Conservation (phyloP, 768 basidiomycete genomes). For the Amanita muscaria region DNA sequence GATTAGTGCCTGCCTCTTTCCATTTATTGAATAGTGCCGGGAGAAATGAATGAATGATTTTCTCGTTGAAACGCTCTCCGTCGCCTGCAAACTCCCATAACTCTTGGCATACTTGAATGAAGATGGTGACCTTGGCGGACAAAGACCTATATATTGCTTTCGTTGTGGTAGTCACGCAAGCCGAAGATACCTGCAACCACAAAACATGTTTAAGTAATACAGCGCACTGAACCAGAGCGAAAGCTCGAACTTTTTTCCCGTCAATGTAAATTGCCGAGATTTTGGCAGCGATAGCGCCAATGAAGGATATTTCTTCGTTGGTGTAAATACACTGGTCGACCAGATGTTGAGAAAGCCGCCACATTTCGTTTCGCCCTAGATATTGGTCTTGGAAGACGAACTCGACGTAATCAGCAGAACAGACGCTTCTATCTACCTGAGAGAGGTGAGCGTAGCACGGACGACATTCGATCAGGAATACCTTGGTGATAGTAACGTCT, state of each 20-base stretch:
- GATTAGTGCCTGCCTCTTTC: conserved; percentile 79
- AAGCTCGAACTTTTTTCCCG: conserved; percentile 47
- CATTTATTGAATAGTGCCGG: conserved; percentile 83
- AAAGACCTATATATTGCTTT: conserved; percentile 85
- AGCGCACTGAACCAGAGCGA: conserved; percentile 5
- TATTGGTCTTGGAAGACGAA: conserved; percentile 93
- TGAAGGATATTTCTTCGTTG: conserved; percentile 79
- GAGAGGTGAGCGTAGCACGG: conserved; percentile 10
- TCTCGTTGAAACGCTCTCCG: conserved; percentile 92
- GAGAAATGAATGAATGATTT: conserved; percentile 95
- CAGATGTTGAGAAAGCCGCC: conserved; percentile 79
- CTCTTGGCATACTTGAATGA: conserved; percentile 94
- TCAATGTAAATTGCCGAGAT: conserved; percentile 71
- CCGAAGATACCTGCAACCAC: conserved; percentile 63
- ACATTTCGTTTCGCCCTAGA: conserved; percentile 94
- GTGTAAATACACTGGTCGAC: conserved; percentile 75
- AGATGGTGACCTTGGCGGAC: conserved; percentile 87
- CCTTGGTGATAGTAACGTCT: conserved; percentile 69
- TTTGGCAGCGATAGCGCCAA: conserved; percentile 75
- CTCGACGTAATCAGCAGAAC: conserved; percentile 74
- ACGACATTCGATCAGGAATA: conserved; percentile 11
- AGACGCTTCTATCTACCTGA: conserved; percentile 58
- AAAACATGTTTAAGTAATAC: not conserved
- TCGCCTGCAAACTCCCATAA: conserved; percentile 97
- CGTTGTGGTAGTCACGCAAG: conserved; percentile 71